Evolutionary conservation across 139 green algal genomes (phyloP).

Genomic region (Chlorella sp.): DNA sequence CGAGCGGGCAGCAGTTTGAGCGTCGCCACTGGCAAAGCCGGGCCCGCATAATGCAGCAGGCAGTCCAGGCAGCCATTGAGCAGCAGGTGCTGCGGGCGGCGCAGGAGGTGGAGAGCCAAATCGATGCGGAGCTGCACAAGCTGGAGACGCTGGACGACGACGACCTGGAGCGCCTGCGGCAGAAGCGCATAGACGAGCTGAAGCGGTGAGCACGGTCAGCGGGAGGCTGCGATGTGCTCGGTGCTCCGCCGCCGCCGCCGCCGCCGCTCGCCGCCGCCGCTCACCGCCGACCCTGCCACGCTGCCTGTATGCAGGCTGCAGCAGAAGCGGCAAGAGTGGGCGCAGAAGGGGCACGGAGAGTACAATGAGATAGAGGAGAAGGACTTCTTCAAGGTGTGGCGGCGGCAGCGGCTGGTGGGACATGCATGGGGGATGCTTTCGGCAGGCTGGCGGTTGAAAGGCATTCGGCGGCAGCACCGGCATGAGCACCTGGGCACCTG

Average conservation of each 20-base stretch:
- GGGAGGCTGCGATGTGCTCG: not conserved
- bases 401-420: too few relatives aligned
- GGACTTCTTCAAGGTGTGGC: conserved; percentile 90
- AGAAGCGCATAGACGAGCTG: conserved; percentile 67
- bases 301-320: conserved; percentile 44
- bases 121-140: conserved; percentile 87
- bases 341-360: conserved; percentile 89
- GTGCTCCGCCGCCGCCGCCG: not conserved
- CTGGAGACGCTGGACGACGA: conserved; percentile 93
- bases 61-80: conserved; percentile 23
- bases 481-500: too few relatives aligned
- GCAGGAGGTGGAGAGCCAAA: conserved; percentile 83
- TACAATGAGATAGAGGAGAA: conserved; percentile 86
- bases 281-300: not conserved
- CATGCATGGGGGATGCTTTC: too few relatives aligned
- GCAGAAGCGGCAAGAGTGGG: conserved; percentile 88
- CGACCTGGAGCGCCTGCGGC: conserved; percentile 86
- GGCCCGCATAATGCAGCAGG: not conserved
- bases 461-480: too few relatives aligned
- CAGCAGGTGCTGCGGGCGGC: conserved; percentile 65
- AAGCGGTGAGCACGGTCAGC: conserved; percentile 44
- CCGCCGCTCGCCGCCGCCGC: not conserved
- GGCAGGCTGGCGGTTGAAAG: too few relatives aligned
- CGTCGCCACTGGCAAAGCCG: too few relatives aligned
- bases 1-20: too few relatives aligned